These are phyloP conservation scores for Marsdenia floribunda DNA, from an alignment of 257 asterid species.

Conservation along the genomic window DNA sequence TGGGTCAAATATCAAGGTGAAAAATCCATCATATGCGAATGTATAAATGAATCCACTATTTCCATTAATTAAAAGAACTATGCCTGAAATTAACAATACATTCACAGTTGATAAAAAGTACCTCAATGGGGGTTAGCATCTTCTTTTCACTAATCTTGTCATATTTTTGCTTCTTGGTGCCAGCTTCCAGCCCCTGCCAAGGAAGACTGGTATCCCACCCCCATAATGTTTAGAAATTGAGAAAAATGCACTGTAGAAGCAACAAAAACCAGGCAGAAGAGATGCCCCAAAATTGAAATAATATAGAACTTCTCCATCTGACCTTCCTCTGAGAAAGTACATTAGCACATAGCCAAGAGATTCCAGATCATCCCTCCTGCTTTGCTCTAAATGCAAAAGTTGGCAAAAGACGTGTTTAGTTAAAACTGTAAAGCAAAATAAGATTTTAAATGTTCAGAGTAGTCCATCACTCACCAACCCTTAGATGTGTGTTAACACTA, in stretches of 20 bases:
- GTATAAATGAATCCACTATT: not conserved
- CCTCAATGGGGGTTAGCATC: constrained; percentile 92
- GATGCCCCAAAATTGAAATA: not conserved
- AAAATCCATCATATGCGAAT: not conserved
- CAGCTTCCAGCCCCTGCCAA: constrained; percentile 98
- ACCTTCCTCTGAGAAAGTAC: constrained; percentile 98
- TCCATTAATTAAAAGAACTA: not conserved
- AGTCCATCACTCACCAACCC: constrained; percentile 64
- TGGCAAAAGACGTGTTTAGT: constrained; percentile 4
- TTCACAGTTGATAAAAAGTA: constrained; percentile 23
- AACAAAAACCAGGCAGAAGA: not conserved
- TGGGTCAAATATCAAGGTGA: not conserved
- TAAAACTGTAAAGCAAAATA: not conserved
- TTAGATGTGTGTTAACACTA: constrained; percentile 89
- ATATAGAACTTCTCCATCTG: not conserved
- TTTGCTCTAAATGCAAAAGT: constrained; percentile 65
- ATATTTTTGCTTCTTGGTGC: constrained; percentile 92
- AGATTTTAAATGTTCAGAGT: constrained; percentile 5
- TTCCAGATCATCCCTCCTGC: constrained; percentile 95
- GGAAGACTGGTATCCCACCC: constrained; percentile 55
- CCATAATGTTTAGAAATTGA: constrained; percentile 9
- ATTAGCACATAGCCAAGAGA: constrained; percentile 96
- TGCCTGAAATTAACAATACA: not conserved
- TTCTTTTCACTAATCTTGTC: constrained; percentile 96
- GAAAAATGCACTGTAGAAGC: constrained; percentile 10